A percentile compares a stretch with the other conserved stretches of the same genome.
phyloP scores from a whole-genome alignment of 495 filamentous ascomycete species.

The Glarea lozoyensis region DNA sequence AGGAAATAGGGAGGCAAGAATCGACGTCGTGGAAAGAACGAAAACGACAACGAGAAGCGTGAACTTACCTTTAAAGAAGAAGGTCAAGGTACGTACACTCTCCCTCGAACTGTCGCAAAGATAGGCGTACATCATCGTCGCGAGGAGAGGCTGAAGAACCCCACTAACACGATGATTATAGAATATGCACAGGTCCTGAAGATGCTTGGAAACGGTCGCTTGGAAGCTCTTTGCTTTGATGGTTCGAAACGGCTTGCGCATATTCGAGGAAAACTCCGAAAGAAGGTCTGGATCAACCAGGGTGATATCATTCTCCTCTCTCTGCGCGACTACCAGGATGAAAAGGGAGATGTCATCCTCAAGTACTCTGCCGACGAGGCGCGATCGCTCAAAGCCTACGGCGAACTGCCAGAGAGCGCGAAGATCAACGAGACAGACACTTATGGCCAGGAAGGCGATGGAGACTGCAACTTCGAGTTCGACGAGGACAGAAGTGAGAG shows the following conservation, averaged over 20 bases:
- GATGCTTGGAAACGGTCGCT: constrained; percentile 96
- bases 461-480: constrained; percentile 79
- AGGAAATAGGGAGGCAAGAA: constrained; percentile 86
- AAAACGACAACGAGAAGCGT: constrained; percentile 99
- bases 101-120: neutral
- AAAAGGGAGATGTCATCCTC: constrained; percentile 98
- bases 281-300: constrained; percentile 99
- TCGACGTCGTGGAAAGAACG: constrained; percentile 97
- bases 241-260: constrained; percentile 78
- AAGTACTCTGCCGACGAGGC: constrained; percentile 99
- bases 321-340: constrained; percentile 96
- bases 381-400: constrained; percentile 86
- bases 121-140: neutral
- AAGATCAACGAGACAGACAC: constrained; percentile 99
- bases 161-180: constrained; percentile 24
- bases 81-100: constrained; percentile 58
- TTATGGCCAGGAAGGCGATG: constrained; percentile 62
- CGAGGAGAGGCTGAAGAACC: neutral
- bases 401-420: constrained; percentile 91
- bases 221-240: constrained; percentile 96
- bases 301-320: constrained; percentile 97
- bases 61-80: constrained; percentile 99
- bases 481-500: constrained; percentile 76
- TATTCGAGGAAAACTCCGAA: constrained; percentile 91
- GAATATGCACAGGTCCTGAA: constrained; percentile 98